These are phyloP conservation scores for Gossypium anomalum DNA, from an alignment of 345 rosid genomes.

Conservation along the genomic window DNA sequence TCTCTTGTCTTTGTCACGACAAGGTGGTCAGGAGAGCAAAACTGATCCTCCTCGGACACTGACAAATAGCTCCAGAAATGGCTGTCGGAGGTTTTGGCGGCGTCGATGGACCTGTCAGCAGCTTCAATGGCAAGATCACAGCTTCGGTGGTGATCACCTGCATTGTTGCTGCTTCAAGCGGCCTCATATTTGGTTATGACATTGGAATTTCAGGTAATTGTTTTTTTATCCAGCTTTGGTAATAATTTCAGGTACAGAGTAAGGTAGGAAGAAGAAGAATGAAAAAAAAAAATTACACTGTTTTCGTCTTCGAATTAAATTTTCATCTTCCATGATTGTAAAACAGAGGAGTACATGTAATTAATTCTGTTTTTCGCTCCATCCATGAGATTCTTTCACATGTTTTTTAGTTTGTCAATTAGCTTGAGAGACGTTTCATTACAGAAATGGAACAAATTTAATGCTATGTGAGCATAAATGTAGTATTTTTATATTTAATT, in stretches of 20 bases:
- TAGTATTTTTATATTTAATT: not conserved
- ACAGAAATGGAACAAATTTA: no score
- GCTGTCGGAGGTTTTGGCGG: constrained; percentile 42
- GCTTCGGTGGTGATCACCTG: constrained; percentile 58
- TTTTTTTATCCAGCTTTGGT: not conserved
- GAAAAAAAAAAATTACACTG: not conserved
- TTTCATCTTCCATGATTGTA: not conserved
- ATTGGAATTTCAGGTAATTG: constrained; percentile 72
- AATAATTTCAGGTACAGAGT: not conserved
- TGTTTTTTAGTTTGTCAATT: not conserved
- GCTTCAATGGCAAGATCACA: constrained; percentile 42
- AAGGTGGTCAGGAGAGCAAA: not conserved
- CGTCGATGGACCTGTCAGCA: constrained; percentile 24
- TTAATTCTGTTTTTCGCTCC: not conserved
- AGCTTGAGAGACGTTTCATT: no score
- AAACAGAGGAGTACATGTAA: not conserved
- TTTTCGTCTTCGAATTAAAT: not conserved
- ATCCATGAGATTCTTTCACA: not conserved
- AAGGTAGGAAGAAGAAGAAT: not conserved
- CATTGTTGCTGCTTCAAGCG: constrained; percentile 75
- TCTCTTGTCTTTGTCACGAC: not conserved
- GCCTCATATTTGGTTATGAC: constrained; percentile 84
- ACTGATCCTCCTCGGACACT: not conserved
- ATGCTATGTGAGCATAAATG: no score
- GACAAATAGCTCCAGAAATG: constrained; percentile 28